A percentile compares a stretch with the other conserved stretches of the same genome.
These are phyloP conservation scores for Moniliophthora roreri DNA, from an alignment of 1,284 basidiomycete species.

Conservation along the genomic window DNA sequence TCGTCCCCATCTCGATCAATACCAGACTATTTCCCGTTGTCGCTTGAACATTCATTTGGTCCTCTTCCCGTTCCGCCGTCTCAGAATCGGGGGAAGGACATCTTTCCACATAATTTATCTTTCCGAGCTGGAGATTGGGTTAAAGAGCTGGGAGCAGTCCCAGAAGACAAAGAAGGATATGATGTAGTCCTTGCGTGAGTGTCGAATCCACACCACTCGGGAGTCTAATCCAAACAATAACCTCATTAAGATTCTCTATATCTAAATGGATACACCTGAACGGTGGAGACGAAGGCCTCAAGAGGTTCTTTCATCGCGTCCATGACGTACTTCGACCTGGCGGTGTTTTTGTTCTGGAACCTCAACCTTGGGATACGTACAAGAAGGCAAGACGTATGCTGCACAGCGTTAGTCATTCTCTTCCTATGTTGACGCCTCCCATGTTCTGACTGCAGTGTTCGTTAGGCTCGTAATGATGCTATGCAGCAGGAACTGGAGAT, in stretches of 20 bases:
- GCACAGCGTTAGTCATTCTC: constrained; percentile 39
- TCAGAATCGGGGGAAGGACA: constrained; percentile 27
- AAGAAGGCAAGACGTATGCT: constrained; percentile 67
- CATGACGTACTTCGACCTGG: constrained; percentile 54
- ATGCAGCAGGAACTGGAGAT: constrained; percentile 57
- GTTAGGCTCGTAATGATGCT: constrained; percentile 33
- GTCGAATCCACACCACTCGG: background rate
- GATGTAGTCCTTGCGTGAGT: constrained; percentile 75
- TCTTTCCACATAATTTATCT: constrained; percentile 74
- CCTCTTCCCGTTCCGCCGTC: constrained; percentile 63
- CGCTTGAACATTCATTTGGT: constrained; percentile 73
- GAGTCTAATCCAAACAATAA: constrained; percentile 1
- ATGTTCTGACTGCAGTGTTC: background rate
- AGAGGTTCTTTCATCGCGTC: constrained; percentile 61
- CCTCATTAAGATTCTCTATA: constrained; percentile 52
- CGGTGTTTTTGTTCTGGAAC: constrained; percentile 71
- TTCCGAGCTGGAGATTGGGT: constrained; percentile 76
- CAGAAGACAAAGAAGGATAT: constrained; percentile 59
- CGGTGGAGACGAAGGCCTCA: constrained; percentile 65
- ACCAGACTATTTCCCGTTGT: constrained; percentile 65
- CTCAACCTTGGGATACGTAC: constrained; percentile 80
- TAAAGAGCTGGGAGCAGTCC: constrained; percentile 38
- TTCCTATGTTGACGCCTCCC: constrained; percentile 1
- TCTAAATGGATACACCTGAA: constrained; percentile 88
- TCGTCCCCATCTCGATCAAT: constrained; percentile 4